A percentile compares a stretch with the other conserved stretches of the same genome.
phyloP scores from a whole-genome alignment of 2,329 filamentous ascomycete species.

The Colletotrichum godetiae region DNA sequence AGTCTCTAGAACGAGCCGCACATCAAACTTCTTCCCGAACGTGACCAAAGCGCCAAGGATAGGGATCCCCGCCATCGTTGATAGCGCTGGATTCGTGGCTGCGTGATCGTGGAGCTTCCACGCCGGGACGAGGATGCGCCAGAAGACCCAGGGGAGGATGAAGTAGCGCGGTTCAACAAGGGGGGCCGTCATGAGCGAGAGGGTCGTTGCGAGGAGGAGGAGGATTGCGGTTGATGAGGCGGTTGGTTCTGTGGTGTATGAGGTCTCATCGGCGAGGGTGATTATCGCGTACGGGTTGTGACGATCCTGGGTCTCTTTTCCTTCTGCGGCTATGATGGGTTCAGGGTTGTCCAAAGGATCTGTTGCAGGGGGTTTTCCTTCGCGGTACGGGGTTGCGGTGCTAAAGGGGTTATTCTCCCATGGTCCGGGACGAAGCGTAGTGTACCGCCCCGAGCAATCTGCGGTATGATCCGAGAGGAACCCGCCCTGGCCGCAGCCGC shows the following conservation, averaged over 20 bases:
- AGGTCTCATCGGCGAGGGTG: conserved; percentile 39
- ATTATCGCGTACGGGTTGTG: conserved; percentile 35
- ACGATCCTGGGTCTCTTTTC: neutral
- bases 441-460: conserved; percentile 22
- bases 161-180: conserved; percentile 97
- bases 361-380: conserved; percentile 8
- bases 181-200: conserved; percentile 88
- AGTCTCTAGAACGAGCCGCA: conserved; percentile 71
- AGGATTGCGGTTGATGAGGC: conserved; percentile 65
- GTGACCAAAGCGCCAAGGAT: conserved; percentile 15
- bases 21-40: conserved; percentile 47
- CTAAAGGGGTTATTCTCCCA: conserved; percentile 46
- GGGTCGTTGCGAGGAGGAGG: conserved; percentile 74
- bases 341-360: neutral
- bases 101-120: conserved; percentile 42
- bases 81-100: neutral
- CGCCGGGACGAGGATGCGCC: conserved; percentile 81
- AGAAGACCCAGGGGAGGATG: conserved; percentile 94
- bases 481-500: conserved; percentile 48
- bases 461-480: neutral
- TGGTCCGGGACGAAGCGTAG: conserved; percentile 8
- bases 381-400: neutral
- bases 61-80: conserved; percentile 8
- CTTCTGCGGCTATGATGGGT: neutral
- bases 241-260: conserved; percentile 44